phyloP scores from a whole-genome alignment of 2,329 filamentous ascomycete genomes.

The Colletotrichum tropicale region DNA sequence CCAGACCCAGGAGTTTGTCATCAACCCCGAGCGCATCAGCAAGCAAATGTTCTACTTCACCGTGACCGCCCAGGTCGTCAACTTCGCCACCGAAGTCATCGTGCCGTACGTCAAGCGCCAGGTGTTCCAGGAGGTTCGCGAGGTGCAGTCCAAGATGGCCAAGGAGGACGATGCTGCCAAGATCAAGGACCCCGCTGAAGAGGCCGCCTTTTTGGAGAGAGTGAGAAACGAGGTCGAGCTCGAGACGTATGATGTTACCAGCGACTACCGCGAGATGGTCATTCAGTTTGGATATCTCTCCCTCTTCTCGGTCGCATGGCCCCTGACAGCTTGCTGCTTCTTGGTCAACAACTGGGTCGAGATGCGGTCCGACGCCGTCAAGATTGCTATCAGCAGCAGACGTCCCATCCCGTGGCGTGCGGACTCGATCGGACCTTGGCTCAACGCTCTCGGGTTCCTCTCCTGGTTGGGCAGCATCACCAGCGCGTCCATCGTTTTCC shows the following conservation, averaged over 20 bases:
- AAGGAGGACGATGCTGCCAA: constrained; percentile 53
- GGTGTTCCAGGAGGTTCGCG: constrained; percentile 78
- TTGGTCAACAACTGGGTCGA: constrained; percentile 97
- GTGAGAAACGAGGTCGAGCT: constrained; percentile 85
- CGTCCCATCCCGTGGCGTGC: constrained; percentile 88
- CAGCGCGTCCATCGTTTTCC: constrained; percentile 84
- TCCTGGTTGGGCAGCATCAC: constrained; percentile 93
- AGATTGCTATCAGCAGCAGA: constrained; percentile 89
- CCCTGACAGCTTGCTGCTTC: constrained; percentile 87
- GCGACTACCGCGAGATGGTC: constrained; percentile 92
- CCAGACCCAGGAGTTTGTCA: constrained; percentile 70
- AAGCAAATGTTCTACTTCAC: constrained; percentile 97
- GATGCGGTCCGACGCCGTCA: constrained; percentile 89
- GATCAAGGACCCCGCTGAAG: constrained; percentile 73
- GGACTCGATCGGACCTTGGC: constrained; percentile 93
- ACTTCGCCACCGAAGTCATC: constrained; percentile 82
- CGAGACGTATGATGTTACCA: constrained; percentile 85
- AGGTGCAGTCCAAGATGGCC: constrained; percentile 67
- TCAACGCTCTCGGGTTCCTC: constrained; percentile 85
- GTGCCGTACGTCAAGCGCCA: constrained; percentile 85
- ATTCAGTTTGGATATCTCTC: constrained; percentile 87
- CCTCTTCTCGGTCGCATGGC: constrained; percentile 94
- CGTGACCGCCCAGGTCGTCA: constrained; percentile 90
- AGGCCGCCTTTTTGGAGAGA: constrained; percentile 78
- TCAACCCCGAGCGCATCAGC: constrained; percentile 82